Percentiles rank a stretch among this genome's conserved stretches.
These are phyloP conservation scores for Amauroascus verrucosus DNA, from an alignment of 2,329 filamentous ascomycete genomes.

Conservation along the genomic window DNA sequence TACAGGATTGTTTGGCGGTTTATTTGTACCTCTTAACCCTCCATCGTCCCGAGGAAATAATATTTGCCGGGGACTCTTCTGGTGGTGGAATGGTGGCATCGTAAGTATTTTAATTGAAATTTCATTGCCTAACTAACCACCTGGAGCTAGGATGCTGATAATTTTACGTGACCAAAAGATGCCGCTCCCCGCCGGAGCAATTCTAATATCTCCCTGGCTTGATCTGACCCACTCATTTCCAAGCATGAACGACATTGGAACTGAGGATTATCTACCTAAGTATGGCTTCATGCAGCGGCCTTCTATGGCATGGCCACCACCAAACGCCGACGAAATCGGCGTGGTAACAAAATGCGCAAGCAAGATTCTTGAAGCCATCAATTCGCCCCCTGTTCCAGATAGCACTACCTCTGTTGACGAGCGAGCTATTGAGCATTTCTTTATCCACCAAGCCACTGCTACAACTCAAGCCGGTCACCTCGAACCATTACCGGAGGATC, in stretches of 20 bases:
- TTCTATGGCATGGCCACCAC: constrained; percentile 83
- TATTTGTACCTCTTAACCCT: constrained; percentile 72
- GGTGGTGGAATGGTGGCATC: constrained; percentile 81
- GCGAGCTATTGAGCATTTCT: constrained; percentile 13
- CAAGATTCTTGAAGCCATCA: constrained; percentile 21
- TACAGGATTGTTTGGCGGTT: constrained; percentile 80
- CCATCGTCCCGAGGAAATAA: constrained; percentile 69
- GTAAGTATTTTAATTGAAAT: constrained; percentile 20
- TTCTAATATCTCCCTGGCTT: constrained; percentile 90
- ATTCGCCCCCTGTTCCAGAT: constrained; percentile 11
- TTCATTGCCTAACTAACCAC: constrained; percentile 18
- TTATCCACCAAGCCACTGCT: constrained; percentile 20
- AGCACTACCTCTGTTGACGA: constrained; percentile 7
- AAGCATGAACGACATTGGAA: constrained; percentile 62
- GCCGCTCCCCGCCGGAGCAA: constrained; percentile 76
- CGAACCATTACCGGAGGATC: constrained; percentile 9
- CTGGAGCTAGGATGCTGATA: constrained; percentile 52
- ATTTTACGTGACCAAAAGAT: constrained; percentile 71
- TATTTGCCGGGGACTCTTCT: constrained; percentile 85
- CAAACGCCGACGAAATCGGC: constrained; percentile 63
- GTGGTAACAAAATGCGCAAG: constrained; percentile 41
- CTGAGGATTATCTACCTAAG: constrained; percentile 77
- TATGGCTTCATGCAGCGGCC: constrained; percentile 86
- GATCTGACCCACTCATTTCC: constrained; percentile 94
- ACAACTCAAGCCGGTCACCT: constrained; percentile 26